These are phyloP conservation scores for Termitomyces heimii DNA, from an alignment of 768 basidiomycete genomes.

Conservation along the genomic window DNA sequence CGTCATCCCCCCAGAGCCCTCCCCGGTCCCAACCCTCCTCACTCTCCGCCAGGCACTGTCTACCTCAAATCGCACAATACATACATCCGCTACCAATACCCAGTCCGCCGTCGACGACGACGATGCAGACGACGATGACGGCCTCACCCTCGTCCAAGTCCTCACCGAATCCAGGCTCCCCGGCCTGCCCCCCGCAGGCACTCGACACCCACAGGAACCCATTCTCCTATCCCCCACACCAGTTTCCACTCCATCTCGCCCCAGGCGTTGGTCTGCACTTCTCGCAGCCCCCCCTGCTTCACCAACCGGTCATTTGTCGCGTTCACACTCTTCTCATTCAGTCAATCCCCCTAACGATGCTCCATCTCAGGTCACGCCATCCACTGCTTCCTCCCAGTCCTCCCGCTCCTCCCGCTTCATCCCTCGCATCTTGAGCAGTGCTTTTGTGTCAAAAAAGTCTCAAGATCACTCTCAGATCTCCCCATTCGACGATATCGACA, in stretches of 20 bases:
- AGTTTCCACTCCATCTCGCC: slow-evolving; percentile 36
- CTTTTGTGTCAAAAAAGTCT: slow-evolving; percentile 53
- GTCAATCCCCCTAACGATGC: slow-evolving; percentile 20
- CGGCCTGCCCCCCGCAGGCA: slow-evolving; percentile 64
- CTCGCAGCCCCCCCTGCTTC: slow-evolving; percentile 24
- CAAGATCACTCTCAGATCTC: slow-evolving; percentile 44
- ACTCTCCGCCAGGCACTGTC: slow-evolving; percentile 62
- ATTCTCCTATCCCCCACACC: slow-evolving; percentile 45
- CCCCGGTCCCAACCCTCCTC: slow-evolving; percentile 56
- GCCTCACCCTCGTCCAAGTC: slow-evolving; percentile 70
- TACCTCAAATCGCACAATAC: slow-evolving; percentile 23
- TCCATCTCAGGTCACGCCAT: slow-evolving; percentile 12
- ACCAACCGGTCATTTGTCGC: slow-evolving; percentile 19
- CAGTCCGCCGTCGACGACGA: slow-evolving; percentile 44
- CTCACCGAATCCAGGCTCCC: slow-evolving; percentile 77
- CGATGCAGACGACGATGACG: slow-evolving; percentile 56
- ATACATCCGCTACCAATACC: slow-evolving; percentile 26
- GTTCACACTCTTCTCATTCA: slow-evolving; percentile 33
- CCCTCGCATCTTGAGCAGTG: slow-evolving; percentile 63
- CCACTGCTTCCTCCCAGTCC: slow-evolving; percentile 25
- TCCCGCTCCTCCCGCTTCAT: slow-evolving; percentile 59
- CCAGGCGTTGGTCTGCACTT: slow-evolving; percentile 72
- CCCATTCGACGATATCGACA: slow-evolving; percentile 32
- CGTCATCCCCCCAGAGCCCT: slow-evolving; percentile 42
- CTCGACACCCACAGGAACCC: slow-evolving; percentile 59